Evolutionary conservation across 1,284 basidiomycete genomes (phyloP), one percentile per base, ranked within the genome.

Genomic region (Thelephora terrestris): DNA sequence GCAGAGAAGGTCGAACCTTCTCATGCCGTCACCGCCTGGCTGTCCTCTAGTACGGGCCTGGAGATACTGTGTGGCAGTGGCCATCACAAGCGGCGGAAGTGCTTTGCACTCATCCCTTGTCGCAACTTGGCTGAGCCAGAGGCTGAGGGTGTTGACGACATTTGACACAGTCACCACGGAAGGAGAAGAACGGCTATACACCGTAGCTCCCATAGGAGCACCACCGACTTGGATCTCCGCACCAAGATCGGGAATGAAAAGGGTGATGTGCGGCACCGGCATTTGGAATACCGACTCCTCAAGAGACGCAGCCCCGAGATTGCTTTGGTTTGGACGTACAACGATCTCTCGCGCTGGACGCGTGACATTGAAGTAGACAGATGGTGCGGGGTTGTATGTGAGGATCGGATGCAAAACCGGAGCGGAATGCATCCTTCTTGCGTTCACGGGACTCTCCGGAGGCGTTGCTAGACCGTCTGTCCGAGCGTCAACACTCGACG

Each of bases 1-100:
- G 27, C 52, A 52, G 18, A 57, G 53, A 42, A 57, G 47, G 46
- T 57, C 55, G 36, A 48, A 35, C 27, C 52, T 51, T 17, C 53
- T 46, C 24, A 56, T 34, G 29, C 55, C 50, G 20, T 43, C 52
- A 17, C 39, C n/a, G 5, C 39, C 39, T 12, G 21, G 39, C n/a
- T 21, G 9, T 12, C 21, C 39, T 14, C n/a, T 14, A 18, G 21
- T 25, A 25, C 39, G 51, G 50, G 36, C 47, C 48, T 1, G 46
- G 46, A 18, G 38, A 21, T 40, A 20, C 23, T 34, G 46, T 49
- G 48, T 55, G 47, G 48, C 55, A 48, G 21, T 35, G 42, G 32
- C n/a, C 36, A 24, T 40, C 46, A 46, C 52, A 49, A 5, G 49
- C 25, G 17, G 45, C 47, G 17, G 43, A 43, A 5, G 46, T 47